Conservation (phyloP, 768 basidiomycete genomes). For the Lactarius quietus region DNA sequence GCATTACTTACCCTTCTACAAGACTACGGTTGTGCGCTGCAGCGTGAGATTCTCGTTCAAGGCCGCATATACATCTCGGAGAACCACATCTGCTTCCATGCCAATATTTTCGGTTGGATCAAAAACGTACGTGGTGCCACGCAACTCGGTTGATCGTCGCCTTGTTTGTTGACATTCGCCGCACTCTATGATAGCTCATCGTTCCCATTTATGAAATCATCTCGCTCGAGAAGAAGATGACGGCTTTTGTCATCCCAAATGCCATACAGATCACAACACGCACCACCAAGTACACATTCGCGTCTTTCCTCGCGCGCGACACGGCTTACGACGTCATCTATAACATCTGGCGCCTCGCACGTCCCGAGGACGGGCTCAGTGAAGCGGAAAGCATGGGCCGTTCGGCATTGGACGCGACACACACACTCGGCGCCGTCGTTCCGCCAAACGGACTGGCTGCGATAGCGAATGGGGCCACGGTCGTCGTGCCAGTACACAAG, state of each 20-base stretch:
- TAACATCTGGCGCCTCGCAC: conserved; percentile 92
- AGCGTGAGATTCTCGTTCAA: conserved; percentile 95
- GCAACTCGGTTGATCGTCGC: neutral
- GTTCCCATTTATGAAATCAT: conserved; percentile 87
- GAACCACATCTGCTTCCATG: conserved; percentile 99
- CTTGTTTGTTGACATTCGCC: neutral
- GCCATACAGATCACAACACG: conserved; percentile 87
- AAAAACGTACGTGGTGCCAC: conserved; percentile 76
- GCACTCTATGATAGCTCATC: conserved; percentile 62
- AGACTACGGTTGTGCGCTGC: conserved; percentile 98
- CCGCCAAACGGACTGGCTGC: conserved; percentile 7
- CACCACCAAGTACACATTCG: conserved; percentile 85
- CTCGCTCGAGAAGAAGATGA: conserved; percentile 93
- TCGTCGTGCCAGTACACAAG: conserved; percentile 38
- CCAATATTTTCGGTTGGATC: conserved; percentile 99
- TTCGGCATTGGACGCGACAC: conserved; percentile 15
- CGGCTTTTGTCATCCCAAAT: conserved; percentile 95
- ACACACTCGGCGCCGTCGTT: neutral
- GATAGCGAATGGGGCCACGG: conserved; percentile 15
- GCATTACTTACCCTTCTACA: conserved; percentile 9
- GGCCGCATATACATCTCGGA: conserved; percentile 96
- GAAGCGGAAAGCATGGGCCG: conserved; percentile 16
- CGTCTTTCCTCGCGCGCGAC: conserved; percentile 94
- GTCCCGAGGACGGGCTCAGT: conserved; percentile 50
- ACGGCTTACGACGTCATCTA: conserved; percentile 94